Percentiles rank a stretch among this genome's conserved stretches.
Evolutionary conservation across 2,329 filamentous ascomycete species (phyloP).

Genomic region (Venturia carpophila): DNA sequence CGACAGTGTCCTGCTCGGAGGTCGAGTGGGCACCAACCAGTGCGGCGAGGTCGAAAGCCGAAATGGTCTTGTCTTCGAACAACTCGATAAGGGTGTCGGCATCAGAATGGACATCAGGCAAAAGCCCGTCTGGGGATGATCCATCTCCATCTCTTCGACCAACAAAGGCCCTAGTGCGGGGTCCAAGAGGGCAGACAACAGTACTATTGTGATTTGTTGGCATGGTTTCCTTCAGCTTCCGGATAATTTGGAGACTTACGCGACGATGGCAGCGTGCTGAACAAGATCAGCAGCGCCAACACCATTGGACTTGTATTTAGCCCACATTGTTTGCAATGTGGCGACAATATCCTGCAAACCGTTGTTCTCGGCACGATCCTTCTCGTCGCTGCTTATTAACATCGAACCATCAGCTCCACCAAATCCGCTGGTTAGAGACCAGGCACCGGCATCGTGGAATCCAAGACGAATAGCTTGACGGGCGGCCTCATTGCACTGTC

Average conservation of each 20-base stretch:
- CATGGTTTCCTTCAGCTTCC: background rate
- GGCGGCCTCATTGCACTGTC: slow-evolving; percentile 29
- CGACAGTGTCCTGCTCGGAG: slow-evolving; percentile 39
- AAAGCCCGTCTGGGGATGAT: slow-evolving; percentile 15
- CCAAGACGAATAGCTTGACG: slow-evolving; percentile 27
- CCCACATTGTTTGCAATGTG: slow-evolving; percentile 33
- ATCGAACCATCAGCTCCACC: slow-evolving; percentile 38
- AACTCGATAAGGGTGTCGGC: slow-evolving; percentile 40
- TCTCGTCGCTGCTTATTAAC: slow-evolving; percentile 31
- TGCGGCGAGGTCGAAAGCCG: slow-evolving; percentile 43
- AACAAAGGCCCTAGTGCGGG: slow-evolving; percentile 41
- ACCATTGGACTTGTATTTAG: slow-evolving; percentile 33
- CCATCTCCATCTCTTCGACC: slow-evolving; percentile 17
- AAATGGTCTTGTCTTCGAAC: slow-evolving; percentile 46
- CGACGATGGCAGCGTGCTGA: slow-evolving; percentile 42
- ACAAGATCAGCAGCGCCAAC: slow-evolving; percentile 48
- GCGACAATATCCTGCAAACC: slow-evolving; percentile 39
- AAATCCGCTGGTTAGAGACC: slow-evolving; percentile 2
- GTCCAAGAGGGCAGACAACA: slow-evolving; percentile 44
- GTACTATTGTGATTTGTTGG: slow-evolving; percentile 23
- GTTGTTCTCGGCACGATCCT: slow-evolving; percentile 33
- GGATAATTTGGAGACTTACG: slow-evolving; percentile 19
- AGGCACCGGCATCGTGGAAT: slow-evolving; percentile 19
- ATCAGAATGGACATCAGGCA: slow-evolving; percentile 31
- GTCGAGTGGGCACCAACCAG: slow-evolving; percentile 48